phyloP scores from a whole-genome alignment of 768 basidiomycete genomes.

The Rhodocollybia butyracea region DNA sequence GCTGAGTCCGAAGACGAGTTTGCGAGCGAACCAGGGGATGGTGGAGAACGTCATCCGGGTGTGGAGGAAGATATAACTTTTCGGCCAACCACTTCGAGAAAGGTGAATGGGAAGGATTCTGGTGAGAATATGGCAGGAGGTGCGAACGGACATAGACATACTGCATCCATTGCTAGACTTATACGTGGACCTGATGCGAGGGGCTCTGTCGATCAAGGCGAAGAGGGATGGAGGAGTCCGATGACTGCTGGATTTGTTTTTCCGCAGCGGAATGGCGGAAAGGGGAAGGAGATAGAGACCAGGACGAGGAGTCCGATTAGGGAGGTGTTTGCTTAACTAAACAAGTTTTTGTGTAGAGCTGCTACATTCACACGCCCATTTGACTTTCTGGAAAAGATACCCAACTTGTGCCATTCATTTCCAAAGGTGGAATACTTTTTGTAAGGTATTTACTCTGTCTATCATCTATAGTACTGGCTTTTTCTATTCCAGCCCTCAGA shows the following conservation, averaged over 20 bases:
- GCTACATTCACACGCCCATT: background rate
- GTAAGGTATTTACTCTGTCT: background rate
- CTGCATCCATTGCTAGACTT: constrained; percentile 9
- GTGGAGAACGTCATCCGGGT: background rate
- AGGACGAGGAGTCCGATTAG: background rate
- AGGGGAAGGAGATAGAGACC: background rate
- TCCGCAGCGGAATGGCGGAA: background rate
- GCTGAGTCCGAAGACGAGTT: constrained; percentile 59
- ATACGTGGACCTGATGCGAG: constrained; percentile 7
- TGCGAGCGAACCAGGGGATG: constrained; percentile 68
- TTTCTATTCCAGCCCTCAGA: too few species aligned
- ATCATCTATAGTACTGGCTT: background rate
- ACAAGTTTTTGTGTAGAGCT: background rate
- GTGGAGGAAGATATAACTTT: constrained; percentile 10
- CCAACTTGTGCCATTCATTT: constrained; percentile 3
- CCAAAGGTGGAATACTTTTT: background rate
- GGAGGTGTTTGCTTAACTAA: background rate
- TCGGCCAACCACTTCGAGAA: background rate
- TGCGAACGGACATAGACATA: constrained; percentile 10
- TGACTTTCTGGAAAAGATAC: background rate
- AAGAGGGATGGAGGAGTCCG: constrained; percentile 8
- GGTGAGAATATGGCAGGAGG: background rate
- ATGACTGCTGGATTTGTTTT: constrained; percentile 7
- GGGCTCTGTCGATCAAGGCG: background rate
- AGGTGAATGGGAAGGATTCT: background rate